Evolutionary conservation across 2,329 filamentous ascomycete genomes (phyloP), one percentile per base, ranked within the genome.

Genomic region (Blumeriella jaapii): DNA sequence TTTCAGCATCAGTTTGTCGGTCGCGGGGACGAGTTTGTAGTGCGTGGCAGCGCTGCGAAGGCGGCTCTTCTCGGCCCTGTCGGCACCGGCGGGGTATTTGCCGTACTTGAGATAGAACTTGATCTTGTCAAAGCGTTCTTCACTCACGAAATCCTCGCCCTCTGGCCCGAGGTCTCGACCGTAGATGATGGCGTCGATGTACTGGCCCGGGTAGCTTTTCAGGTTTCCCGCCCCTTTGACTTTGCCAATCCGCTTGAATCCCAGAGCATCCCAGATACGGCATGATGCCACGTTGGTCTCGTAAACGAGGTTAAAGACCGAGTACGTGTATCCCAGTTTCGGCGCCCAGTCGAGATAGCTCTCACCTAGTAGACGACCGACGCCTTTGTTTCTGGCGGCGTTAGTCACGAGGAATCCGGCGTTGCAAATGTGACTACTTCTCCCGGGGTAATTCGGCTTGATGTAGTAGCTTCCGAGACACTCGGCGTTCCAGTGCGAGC

Each of bases 71-170:
- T 96, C 91, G 38, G 87, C 87, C 40, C 89, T 76, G 65, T 95
- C 86, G 55, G 89, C 87, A 44, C 87, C 89, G 52, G 80, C 78
- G 40, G 91, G 91, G 59, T 98, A 96, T 59, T 87, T 85, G 55
- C 80, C 81, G 59, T 87, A 85, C 62, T 93, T 93, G 55, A 96
- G 76, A 61, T 96, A 96, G 67, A 83, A 96, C 55, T 87, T 82
- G 58, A 96, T 96, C 68, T 95, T 95, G 67, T 95, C 89, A 67
- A 96, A 96, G 50, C 91, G 83, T 64, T 95, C 87, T 66, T 95
- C 87, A 59, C 81, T 87, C 52, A 89, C 80, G 57, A 83, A 78
- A 58, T 91, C 83, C 56, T 91, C 84, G 51, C 71, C 72, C 51
- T 84, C 79, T 23, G 65, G 49, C 8, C 50, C 53, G 4, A 57